These are phyloP conservation scores for Penicillium pancosmium DNA, from an alignment of 495 filamentous ascomycete genomes.

Conservation along the genomic window DNA sequence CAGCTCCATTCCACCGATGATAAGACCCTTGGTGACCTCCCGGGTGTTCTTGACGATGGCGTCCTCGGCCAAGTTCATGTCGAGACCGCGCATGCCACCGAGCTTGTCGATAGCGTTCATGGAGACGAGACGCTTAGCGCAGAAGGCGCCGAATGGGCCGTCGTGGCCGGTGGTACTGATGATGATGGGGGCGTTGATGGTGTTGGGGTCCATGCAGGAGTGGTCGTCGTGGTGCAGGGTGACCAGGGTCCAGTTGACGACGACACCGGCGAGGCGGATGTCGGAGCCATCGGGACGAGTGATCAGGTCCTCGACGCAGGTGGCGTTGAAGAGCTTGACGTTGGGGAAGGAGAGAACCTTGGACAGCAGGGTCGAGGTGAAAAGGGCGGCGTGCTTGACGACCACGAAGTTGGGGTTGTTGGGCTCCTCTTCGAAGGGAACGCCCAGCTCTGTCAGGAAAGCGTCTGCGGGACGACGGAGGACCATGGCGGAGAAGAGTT, in stretches of 20 bases:
- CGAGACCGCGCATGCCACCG: slow-evolving; percentile 86
- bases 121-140: slow-evolving; percentile 77
- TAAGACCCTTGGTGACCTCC: slow-evolving; percentile 82
- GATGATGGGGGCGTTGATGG: slow-evolving; percentile 85
- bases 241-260: slow-evolving; percentile 93
- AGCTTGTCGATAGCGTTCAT: slow-evolving; percentile 82
- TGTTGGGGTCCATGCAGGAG: slow-evolving; percentile 94
- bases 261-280: slow-evolving; percentile 79
- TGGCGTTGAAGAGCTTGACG: slow-evolving; percentile 95
- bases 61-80: slow-evolving; percentile 88
- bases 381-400: slow-evolving; percentile 90
- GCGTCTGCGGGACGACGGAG: slow-evolving; percentile 88
- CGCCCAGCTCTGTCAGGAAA: slow-evolving; percentile 77
- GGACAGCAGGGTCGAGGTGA: slow-evolving; percentile 82
- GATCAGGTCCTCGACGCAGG: slow-evolving; percentile 86
- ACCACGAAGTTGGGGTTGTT: slow-evolving; percentile 83
- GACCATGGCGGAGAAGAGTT: slow-evolving; percentile 91
- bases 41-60: slow-evolving; percentile 88
- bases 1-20: slow-evolving; percentile 93
- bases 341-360: slow-evolving; percentile 82
- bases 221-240: slow-evolving; percentile 90
- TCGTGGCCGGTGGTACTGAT: slow-evolving; percentile 91
- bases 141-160: slow-evolving; percentile 88
- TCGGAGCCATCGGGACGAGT: slow-evolving; percentile 58
- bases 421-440: slow-evolving; percentile 85